Percentiles rank a stretch among this genome's conserved stretches.
phyloP scores from a whole-genome alignment of 2,329 filamentous ascomycete species.

The Teratosphaeria destructans region DNA sequence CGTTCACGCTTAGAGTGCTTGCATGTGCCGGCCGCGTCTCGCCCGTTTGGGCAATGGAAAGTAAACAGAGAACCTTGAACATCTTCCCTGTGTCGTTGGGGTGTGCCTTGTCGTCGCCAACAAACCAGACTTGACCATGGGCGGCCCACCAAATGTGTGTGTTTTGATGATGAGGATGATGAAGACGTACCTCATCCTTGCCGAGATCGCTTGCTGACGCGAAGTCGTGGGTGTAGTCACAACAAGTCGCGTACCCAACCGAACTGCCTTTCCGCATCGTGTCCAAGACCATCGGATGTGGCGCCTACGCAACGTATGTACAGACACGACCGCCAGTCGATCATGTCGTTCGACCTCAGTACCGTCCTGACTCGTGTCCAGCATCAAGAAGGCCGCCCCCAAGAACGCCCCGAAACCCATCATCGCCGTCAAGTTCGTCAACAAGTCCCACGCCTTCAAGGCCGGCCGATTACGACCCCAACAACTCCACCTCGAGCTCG shows the following conservation, averaged over 20 bases:
- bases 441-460: slow-evolving; percentile 87
- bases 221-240: slow-evolving; percentile 48
- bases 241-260: slow-evolving; percentile 72
- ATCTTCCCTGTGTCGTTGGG: neutral
- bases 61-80: neutral
- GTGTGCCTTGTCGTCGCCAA: neutral
- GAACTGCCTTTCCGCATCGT: slow-evolving; percentile 89
- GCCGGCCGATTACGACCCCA: slow-evolving; percentile 81
- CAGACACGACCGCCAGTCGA: neutral
- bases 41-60: neutral
- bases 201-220: slow-evolving; percentile 2
- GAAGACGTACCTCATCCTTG: neutral
- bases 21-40: neutral
- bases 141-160: slow-evolving; percentile 23
- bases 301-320: slow-evolving; percentile 87
- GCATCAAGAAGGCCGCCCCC: slow-evolving; percentile 88
- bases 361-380: slow-evolving; percentile 28
- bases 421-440: slow-evolving; percentile 97
- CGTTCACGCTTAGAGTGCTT: neutral
- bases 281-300: slow-evolving; percentile 91
- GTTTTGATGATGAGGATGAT: too few relatives aligned
- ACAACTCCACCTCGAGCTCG: slow-evolving; percentile 85
- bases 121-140: slow-evolving; percentile 7
- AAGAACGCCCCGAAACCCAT: slow-evolving; percentile 58
- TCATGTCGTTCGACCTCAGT: neutral